These are phyloP conservation scores for Pezicula radicicola DNA, from an alignment of 2,329 filamentous ascomycete genomes.

Conservation along the genomic window DNA sequence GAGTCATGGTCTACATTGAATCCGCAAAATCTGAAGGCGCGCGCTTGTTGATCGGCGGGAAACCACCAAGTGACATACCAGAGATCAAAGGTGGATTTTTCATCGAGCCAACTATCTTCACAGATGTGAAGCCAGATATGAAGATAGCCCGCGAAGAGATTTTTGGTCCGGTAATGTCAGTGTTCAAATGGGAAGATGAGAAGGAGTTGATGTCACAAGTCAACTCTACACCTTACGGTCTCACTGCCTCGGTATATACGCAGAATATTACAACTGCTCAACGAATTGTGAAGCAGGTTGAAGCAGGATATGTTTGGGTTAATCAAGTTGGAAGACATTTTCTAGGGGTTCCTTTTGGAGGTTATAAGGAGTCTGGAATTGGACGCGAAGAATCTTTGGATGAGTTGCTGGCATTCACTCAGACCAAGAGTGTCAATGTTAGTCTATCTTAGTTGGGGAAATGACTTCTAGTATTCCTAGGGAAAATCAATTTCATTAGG, in stretches of 20 bases:
- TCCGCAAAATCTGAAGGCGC: conserved; percentile 64
- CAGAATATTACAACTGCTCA: conserved; percentile 34
- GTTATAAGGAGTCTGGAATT: conserved; percentile 54
- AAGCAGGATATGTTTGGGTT: conserved; percentile 2
- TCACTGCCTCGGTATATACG: conserved; percentile 50
- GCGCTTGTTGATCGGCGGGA: conserved; percentile 57
- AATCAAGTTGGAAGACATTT: conserved; percentile 28
- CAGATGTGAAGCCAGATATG: conserved; percentile 45
- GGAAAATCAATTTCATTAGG: too few species aligned
- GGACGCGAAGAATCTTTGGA: conserved; percentile 21
- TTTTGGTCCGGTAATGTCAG: conserved; percentile 47
- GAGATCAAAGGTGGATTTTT: conserved; percentile 58
- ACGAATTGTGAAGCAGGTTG: background rate
- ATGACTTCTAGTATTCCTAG: too few species aligned
- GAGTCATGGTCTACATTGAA: conserved; percentile 54
- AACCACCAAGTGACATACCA: conserved; percentile 44
- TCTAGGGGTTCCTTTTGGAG: conserved; percentile 44
- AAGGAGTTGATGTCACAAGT: conserved; percentile 45
- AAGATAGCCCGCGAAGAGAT: conserved; percentile 43
- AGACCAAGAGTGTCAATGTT: too few species aligned
- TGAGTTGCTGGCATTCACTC: too few species aligned
- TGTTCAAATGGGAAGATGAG: conserved; percentile 49
- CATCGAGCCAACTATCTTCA: conserved; percentile 49
- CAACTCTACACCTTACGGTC: conserved; percentile 49
- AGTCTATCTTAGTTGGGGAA: too few species aligned